These are phyloP conservation scores for Glycine soja DNA, from an alignment of 306 rosid genomes.

Conservation along the genomic window DNA sequence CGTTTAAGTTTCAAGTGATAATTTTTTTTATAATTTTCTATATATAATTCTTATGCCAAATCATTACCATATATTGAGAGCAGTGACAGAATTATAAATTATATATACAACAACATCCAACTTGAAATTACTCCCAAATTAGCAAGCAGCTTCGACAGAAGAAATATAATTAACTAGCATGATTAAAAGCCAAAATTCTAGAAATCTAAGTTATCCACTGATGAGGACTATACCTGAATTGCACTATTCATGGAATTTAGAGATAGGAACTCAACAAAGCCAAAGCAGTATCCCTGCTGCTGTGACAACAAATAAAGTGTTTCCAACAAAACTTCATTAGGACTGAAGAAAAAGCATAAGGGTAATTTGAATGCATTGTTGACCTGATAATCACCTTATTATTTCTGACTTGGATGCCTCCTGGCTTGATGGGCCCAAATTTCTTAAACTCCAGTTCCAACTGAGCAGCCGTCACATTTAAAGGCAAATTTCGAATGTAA, in stretches of 20 bases:
- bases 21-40: constrained; percentile 1
- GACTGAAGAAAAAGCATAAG: constrained; percentile 3
- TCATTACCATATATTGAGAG: constrained; percentile 2
- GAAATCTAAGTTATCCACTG: constrained; percentile 30
- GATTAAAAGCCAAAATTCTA: constrained; percentile 26
- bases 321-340: constrained; percentile 39
- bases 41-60: constrained; percentile 10
- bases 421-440: constrained; percentile 78
- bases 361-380: constrained; percentile 26
- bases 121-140: constrained; percentile 27
- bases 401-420: constrained; percentile 78
- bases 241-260: constrained; percentile 67
- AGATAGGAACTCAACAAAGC: constrained; percentile 79
- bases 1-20: constrained; percentile 20
- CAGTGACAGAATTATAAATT: constrained; percentile 12
- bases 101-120: constrained; percentile 6
- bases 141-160: constrained; percentile 30
- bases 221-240: constrained; percentile 60
- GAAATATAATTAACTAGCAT: constrained; percentile 23
- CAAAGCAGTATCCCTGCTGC: constrained; percentile 84
- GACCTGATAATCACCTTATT: constrained; percentile 59
- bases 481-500: constrained; percentile 73
- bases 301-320: constrained; percentile 46
- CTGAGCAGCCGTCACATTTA: constrained; percentile 58
- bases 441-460: constrained; percentile 70